A percentile compares a stretch with the other conserved stretches of the same genome.
Evolutionary conservation across 345 rosid genomes (phyloP).

Genomic region (Alliaria petiolata): DNA sequence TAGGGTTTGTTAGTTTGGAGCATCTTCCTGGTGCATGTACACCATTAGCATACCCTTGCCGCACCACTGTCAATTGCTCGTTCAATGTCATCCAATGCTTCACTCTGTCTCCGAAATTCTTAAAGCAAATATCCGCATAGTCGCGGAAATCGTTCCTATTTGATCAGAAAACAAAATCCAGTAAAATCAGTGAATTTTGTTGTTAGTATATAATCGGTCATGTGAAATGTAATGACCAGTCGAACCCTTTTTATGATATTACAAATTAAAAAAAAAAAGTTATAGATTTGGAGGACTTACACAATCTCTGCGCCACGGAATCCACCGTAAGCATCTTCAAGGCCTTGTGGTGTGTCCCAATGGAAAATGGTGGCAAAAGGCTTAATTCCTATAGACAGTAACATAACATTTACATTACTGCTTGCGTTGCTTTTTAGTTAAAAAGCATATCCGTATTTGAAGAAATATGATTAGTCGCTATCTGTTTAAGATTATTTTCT

Average conservation of each 20-base stretch:
- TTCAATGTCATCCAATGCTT: constrained; percentile 49
- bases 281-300: constrained; percentile 25
- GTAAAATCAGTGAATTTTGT: neutral
- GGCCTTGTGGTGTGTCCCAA: constrained; percentile 48
- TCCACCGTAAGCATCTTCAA: constrained; percentile 53
- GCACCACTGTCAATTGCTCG: constrained; percentile 38
- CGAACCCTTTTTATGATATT: neutral
- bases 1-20: constrained; percentile 34
- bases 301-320: constrained; percentile 37
- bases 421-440: no score
- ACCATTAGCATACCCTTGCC: constrained; percentile 27
- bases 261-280: neutral
- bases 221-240: neutral
- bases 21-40: constrained; percentile 36
- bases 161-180: neutral
- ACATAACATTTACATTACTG: neutral
- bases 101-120: constrained; percentile 44
- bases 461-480: no score
- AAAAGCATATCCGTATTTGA: no score
- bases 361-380: constrained; percentile 42
- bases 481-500: no score
- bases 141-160: constrained; percentile 42
- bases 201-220: neutral
- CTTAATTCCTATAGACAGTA: constrained; percentile 31
- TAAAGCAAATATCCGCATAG: constrained; percentile 45